Evolutionary conservation across 352 stramenopile genomes (phyloP), one percentile per base, ranked within the genome.

Genomic region (Globisporangium recalcitrans): DNA sequence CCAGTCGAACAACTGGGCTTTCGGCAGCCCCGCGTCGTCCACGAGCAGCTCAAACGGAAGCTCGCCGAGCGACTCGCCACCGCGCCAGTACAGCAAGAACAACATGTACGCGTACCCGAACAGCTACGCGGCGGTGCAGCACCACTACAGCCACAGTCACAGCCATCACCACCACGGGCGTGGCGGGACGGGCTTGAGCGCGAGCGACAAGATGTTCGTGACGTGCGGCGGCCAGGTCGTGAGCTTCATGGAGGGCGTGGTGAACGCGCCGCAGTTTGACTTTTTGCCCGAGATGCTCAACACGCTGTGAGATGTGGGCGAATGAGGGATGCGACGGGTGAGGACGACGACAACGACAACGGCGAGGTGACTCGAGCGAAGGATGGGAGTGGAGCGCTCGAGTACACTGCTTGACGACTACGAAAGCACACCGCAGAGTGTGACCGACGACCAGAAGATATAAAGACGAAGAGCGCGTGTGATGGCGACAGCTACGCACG

Each of bases 211-310:
- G 56, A 88, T 91, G 75, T 90, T 91, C 54, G 73, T 93, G n/a
- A 93, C 84, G 26, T 90, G 70, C 38, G 80, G 84, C 22, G 84
- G 84, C 1, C 84, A 93, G 55, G 73, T 91, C 34, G 80, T 93
- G 56, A 89, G 77, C 48, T 88, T 93, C 59, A 88, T 93, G 80
- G 84, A 90, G 21, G 84, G 84, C 49, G 84, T 93, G 42, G 77
- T 91, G 40, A 93, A 93, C 58, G 77, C 81, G 65, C 82, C 82
- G 16, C 67, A 73, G 34, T 74, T 80, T 51, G 82, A 88, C 54
- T 79, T 69, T 31, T 42, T 77, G 49, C 55, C 78, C 36, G 77
- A 87, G 40, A 53, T 56, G 52, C 60, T 75, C 52, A 71, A 65
- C 42, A 65, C 60, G 22, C 60, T 66, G 42, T 65, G 29, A 65